These are phyloP conservation scores for Alternaria hordeiaustralica DNA, from an alignment of 2,329 filamentous ascomycete species.

Conservation along the genomic window DNA sequence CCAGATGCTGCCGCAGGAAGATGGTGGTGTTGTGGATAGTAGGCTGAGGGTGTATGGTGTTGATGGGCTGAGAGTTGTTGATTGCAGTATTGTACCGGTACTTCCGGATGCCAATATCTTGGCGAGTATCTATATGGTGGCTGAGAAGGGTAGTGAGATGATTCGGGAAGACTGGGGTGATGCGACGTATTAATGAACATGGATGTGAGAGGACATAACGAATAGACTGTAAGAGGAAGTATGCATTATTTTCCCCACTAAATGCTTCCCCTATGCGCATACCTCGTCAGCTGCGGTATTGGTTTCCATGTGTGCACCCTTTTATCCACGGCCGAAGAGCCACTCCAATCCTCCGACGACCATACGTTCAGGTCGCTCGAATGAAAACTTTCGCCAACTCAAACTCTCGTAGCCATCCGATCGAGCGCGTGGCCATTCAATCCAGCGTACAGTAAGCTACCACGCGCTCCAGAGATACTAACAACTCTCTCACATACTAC, in stretches of 20 bases:
- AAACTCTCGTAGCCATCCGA: too few species aligned
- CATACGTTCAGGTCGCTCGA: too few species aligned
- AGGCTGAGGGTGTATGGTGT: slow-evolving; percentile 42
- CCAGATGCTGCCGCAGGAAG: slow-evolving; percentile 36
- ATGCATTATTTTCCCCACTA: neutral
- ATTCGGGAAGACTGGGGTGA: slow-evolving; percentile 30
- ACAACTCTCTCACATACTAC: neutral
- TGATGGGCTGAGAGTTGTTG: slow-evolving; percentile 39
- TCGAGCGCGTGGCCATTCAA: too few species aligned
- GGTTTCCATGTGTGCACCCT: neutral
- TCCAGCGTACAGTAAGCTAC: too few species aligned
- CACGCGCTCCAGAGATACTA: neutral
- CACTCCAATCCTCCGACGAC: too few species aligned
- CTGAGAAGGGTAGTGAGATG: slow-evolving; percentile 36
- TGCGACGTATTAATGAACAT: neutral
- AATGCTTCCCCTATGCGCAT: neutral
- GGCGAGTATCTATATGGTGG: slow-evolving; percentile 32
- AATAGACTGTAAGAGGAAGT: too few species aligned
- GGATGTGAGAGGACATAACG: neutral
- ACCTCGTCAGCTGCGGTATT: neutral
- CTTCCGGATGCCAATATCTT: slow-evolving; percentile 31
- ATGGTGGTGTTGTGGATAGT: slow-evolving; percentile 42
- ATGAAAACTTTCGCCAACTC: too few species aligned
- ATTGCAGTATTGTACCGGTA: slow-evolving; percentile 40
- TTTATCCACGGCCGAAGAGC: too few species aligned